Conservation (phyloP, 192 early-diverging fungal genomes). For the Backusella australiensis region DNA sequence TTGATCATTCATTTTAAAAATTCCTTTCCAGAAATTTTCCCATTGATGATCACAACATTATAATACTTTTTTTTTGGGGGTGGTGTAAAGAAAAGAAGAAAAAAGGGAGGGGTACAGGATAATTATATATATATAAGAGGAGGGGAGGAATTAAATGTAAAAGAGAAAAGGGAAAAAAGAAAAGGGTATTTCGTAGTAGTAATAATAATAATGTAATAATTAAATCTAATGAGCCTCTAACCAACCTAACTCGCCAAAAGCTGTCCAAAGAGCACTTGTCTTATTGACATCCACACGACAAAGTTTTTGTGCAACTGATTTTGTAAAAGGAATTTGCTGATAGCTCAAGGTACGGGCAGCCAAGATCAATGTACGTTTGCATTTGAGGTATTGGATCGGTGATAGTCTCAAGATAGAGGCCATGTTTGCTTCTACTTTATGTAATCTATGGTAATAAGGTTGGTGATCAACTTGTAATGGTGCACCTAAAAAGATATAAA, state of each 20-base stretch:
- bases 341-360: conserved; percentile 47
- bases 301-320: conserved; percentile 88
- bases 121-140: neutral
- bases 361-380: conserved; percentile 74
- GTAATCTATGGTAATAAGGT: conserved; percentile 50
- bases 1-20: neutral
- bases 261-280: conserved; percentile 83
- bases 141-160: neutral
- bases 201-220: neutral
- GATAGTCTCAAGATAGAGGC: conserved; percentile 80
- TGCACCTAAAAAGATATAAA: conserved; percentile 30
- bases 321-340: conserved; percentile 63
- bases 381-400: conserved; percentile 80
- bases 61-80: neutral
- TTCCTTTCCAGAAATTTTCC: neutral
- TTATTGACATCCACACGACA: conserved; percentile 96
- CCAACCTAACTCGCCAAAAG: conserved; percentile 88
- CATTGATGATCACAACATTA: neutral
- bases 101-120: neutral
- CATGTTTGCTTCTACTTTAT: conserved; percentile 65
- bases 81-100: neutral
- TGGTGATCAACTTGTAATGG: conserved; percentile 38
- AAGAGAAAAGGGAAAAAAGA: conserved; percentile 1
- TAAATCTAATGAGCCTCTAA: conserved; percentile 35
- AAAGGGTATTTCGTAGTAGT: neutral